Base-by-base conservation (phyloP, 768 basidiomycete genomes). In the Boletus sensibilis region DNA sequence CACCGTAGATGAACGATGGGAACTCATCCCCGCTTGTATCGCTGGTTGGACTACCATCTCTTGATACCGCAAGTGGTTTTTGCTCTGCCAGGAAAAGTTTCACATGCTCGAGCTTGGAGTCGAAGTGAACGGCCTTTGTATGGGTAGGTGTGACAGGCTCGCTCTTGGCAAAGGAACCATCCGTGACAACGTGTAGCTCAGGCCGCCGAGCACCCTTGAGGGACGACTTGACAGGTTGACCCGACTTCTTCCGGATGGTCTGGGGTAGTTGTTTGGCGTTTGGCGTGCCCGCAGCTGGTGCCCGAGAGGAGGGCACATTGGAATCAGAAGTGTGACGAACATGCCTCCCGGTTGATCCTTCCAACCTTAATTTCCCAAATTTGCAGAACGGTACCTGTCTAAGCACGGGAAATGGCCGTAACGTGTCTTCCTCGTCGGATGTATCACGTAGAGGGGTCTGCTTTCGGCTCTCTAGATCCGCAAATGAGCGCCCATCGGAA, bases 61-160 rank as follows among this genome's bases (percentile, higher is more conserved):
- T 83, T 13, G 88, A 92, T 18, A 99, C 96, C 1, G 95, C 94
- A 9, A 92, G 80, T 6, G 96, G 96, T 68, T 94, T 94, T 73
- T 98, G 96, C 74, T 94, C 91, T 13, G 95, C 87, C 54, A 95
- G 78, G 78, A 98, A 98, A 45, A 95, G 81, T 73, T 95, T 95
- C 59, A 98, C 91, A 53, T 93, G 91, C 72, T 97, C 96, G 51
- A 98, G 82, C 68, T 94, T 84, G 6, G 87, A 71, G 74, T 96
- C 92, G 58, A 99, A 99, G 66, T 97, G 93, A 10, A 99, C 96
- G 25, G 85, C 86, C 70, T 97, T 95, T 60, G 82, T 75, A 38
- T 79, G 78, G 5, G 81, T 86, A 0, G 95, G 95, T 3, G 94
- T 94, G 3, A 75, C 78, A 0, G 96, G 96, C 55, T 86, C 90